Percentiles rank a stretch among this genome's conserved stretches.
Conservation (phyloP, 192 early-diverging fungal species). For the Chytriomyces sp. region DNA sequence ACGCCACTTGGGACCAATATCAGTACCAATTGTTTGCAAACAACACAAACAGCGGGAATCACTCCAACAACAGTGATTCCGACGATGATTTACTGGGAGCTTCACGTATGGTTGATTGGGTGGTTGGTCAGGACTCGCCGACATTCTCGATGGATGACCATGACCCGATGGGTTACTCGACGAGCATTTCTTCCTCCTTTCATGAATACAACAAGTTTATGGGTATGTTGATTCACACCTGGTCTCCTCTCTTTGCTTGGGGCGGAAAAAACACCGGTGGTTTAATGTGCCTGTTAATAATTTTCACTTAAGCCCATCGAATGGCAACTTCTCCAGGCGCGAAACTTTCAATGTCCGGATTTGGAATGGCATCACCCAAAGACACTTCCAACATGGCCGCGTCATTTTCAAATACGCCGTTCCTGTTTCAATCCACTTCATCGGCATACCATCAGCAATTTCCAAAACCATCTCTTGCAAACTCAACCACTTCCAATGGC, state of each 20-base stretch:
- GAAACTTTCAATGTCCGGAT: too few species aligned
- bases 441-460: slow-evolving; percentile 9
- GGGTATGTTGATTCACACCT: background rate
- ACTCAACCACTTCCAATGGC: background rate
- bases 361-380: background rate
- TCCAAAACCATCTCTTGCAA: background rate
- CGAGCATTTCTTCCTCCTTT: too few species aligned
- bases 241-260: background rate
- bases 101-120: slow-evolving; percentile 30
- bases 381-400: background rate
- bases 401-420: slow-evolving; percentile 4
- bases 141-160: slow-evolving; percentile 9
- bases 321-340: too few species aligned
- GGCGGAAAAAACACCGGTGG: background rate
- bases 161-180: background rate
- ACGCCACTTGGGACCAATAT: slow-evolving; percentile 16
- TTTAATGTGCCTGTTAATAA: background rate
- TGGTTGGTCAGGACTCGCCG: slow-evolving; percentile 19
- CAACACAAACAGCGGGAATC: background rate
- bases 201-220: background rate
- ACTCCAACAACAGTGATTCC: background rate
- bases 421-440: slow-evolving; percentile 24
- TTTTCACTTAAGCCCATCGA: too few species aligned
- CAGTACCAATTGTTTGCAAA: background rate
- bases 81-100: background rate